Evolutionary conservation across 192 early-diverging fungal species (phyloP).

Genomic region (Coemansia sp.): DNA sequence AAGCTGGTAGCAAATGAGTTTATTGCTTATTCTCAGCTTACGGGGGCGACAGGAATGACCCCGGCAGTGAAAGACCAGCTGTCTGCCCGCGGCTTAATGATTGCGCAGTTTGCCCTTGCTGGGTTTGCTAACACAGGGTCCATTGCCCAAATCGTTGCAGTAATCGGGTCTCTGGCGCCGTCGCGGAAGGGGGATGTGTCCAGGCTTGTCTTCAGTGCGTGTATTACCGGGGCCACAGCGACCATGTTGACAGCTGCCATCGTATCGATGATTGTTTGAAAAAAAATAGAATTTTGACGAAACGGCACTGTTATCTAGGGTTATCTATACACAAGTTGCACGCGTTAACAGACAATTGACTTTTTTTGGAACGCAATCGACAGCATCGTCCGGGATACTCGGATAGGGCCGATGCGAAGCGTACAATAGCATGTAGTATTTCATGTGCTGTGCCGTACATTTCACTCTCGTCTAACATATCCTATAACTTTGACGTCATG

Average conservation of each 20-base stretch:
- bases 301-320: not conserved
- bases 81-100: slow-evolving; percentile 50
- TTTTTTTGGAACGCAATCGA: no score
- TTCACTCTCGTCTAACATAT: no score
- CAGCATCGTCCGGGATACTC: no score
- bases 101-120: slow-evolving; percentile 74
- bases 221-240: slow-evolving; percentile 72
- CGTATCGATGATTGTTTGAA: slow-evolving; percentile 66
- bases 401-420: no score
- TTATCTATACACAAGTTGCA: no score
- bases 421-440: no score
- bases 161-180: slow-evolving; percentile 75
- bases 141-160: slow-evolving; percentile 81
- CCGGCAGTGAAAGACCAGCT: slow-evolving; percentile 36
- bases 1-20: slow-evolving; percentile 89
- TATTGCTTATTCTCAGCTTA: slow-evolving; percentile 63
- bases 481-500: no score
- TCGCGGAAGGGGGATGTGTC: slow-evolving; percentile 70
- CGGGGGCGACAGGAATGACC: slow-evolving; percentile 15
- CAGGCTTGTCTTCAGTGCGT: slow-evolving; percentile 70
- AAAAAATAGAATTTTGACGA: not conserved
- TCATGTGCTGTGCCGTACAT: no score
- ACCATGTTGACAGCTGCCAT: slow-evolving; percentile 82
- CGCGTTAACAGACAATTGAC: no score
- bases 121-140: slow-evolving; percentile 85